phyloP scores from a whole-genome alignment of 2,329 filamentous ascomycete genomes.

The Penicillium sp. region DNA sequence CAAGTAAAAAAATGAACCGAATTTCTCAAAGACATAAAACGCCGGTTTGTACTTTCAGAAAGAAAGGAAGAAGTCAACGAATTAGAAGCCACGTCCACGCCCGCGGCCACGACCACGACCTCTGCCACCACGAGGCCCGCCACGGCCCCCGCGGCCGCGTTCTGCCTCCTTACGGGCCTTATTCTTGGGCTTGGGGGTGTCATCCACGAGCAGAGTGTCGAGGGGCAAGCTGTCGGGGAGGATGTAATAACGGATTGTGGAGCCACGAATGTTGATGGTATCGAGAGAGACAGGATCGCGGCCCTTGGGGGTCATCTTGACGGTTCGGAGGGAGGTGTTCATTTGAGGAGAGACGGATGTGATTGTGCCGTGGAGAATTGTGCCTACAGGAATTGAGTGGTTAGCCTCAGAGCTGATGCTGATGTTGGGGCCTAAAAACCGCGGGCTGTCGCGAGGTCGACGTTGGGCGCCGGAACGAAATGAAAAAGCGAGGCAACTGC shows the following conservation, averaged over 20 bases:
- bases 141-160: slow-evolving; percentile 51
- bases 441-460: background rate
- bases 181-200: slow-evolving; percentile 98
- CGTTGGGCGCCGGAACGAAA: background rate
- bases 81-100: slow-evolving; percentile 51
- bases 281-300: slow-evolving; percentile 87
- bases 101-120: slow-evolving; percentile 55
- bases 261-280: slow-evolving; percentile 94
- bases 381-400: slow-evolving; percentile 59
- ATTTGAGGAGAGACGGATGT: slow-evolving; percentile 96
- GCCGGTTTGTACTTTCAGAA: slow-evolving; percentile 23
- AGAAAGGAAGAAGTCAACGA: slow-evolving; percentile 19
- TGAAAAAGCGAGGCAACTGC: slow-evolving; percentile 4
- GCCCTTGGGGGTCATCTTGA: slow-evolving; percentile 92
- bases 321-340: slow-evolving; percentile 93
- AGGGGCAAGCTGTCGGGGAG: slow-evolving; percentile 93
- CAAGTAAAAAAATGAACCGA: slow-evolving; percentile 21
- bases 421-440: background rate
- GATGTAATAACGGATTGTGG: slow-evolving; percentile 94
- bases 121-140: slow-evolving; percentile 51
- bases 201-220: slow-evolving; percentile 93
- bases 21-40: slow-evolving; percentile 26
- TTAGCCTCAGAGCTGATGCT: background rate
- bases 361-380: slow-evolving; percentile 95
- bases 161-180: slow-evolving; percentile 90